Percentiles rank a stretch among this genome's conserved stretches.
These are phyloP conservation scores for Neofusicoccum cordaticola DNA, from an alignment of 2,329 filamentous ascomycete species.

Conservation along the genomic window DNA sequence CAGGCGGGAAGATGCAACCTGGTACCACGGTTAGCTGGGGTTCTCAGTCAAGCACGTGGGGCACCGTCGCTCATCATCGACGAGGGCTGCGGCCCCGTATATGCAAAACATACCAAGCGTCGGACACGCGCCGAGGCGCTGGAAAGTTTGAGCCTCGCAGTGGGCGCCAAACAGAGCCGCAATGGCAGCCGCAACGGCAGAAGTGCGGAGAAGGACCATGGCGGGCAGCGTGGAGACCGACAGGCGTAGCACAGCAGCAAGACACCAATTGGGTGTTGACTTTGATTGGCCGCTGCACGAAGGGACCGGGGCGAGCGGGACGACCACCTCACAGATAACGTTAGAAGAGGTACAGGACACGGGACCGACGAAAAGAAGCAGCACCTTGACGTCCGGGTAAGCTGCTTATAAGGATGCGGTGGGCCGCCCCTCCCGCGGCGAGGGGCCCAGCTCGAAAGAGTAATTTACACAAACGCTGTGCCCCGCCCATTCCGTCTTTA, in stretches of 20 bases:
- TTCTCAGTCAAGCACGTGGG: neutral
- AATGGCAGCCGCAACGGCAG: neutral
- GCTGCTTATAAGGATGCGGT: conserved; percentile 4
- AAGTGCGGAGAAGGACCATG: neutral
- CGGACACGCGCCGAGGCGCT: conserved; percentile 55
- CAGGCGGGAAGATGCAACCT: conserved; percentile 56
- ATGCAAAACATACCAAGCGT: conserved; percentile 44
- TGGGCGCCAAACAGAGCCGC: conserved; percentile 19
- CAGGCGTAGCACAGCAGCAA: neutral
- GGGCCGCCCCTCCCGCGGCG: neutral
- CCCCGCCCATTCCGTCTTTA: neutral
- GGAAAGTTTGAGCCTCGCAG: conserved; percentile 51
- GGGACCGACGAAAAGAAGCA: neutral
- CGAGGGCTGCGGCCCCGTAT: neutral
- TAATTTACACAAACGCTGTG: neutral
- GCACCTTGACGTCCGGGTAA: neutral
- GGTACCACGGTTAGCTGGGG: conserved; percentile 21
- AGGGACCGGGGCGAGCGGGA: neutral
- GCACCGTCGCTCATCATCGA: neutral
- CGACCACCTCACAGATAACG: neutral
- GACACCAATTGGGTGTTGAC: neutral
- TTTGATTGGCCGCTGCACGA: neutral
- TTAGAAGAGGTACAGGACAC: neutral
- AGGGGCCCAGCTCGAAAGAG: too few species aligned
- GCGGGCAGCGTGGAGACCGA: too few species aligned